Evolutionary conservation across 148 eudicot species (phyloP), one percentile per base, ranked within the genome.

Genomic region (Tetragonia tetragonoides): DNA sequence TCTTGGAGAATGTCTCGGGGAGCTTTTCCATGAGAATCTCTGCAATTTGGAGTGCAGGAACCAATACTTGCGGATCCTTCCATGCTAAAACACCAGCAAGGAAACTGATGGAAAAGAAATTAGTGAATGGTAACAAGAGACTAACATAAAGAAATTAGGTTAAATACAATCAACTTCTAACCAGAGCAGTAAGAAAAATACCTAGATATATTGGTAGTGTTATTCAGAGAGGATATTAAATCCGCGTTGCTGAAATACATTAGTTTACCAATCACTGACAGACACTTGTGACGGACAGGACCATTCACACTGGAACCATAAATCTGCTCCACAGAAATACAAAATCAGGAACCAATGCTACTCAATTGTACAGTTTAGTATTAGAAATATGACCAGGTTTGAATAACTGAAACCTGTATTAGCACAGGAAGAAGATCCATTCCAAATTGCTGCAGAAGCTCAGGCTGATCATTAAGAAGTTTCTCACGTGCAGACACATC

Each of bases 221-320:
- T 84, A 66, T 86, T 88, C 77, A 96, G 68, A 64, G 91, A 88
- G 73, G 92, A 89, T 78, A 96, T 91, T 95, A 91, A 89, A 71
- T 90, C 93, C 69, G 95, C 90, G 77, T 83, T 87, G 85, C 99
- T 91, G 85, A 96, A 96, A 82, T 90, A 91, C 99, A 96, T 91
- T 77, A 96, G 87, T 78, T 96, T 96, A 71, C 97, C 97, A 65
- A 93, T 90, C 82, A 88, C 94, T 5, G 99, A 93, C 72, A 96
- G 97, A 72, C 99, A 96, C 82, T 91, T 96, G 89, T 93, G 95
- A 56, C 99, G 98, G 67, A 96, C 99, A 81, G 97, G 90, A 61
- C 97, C 97, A 87, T 89, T 96, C 62, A 96, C 99, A 76, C 99
- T 96, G 80, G 99, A 93, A 59, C 99, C 99, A 80, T 96, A 92